Conservation (phyloP, 129 eudicot species). For the Flaveria sonorensis region DNA sequence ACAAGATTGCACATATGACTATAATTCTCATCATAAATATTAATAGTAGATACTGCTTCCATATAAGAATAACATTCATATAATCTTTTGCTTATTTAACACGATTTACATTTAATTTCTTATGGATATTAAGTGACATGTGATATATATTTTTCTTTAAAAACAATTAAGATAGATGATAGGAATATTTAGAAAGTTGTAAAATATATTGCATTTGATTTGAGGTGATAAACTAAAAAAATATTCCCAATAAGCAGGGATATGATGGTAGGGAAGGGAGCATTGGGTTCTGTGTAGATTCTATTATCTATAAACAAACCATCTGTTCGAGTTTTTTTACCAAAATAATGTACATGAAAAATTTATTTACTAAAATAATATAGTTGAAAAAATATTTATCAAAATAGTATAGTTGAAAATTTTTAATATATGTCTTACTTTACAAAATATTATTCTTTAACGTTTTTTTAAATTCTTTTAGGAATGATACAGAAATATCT, state of each 20-base stretch:
- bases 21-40: not conserved
- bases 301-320: slow-evolving; percentile 23
- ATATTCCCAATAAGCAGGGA: slow-evolving; percentile 28
- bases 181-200: not conserved
- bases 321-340: no score
- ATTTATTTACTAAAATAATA: no score
- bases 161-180: not conserved
- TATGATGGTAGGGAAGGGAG: slow-evolving; percentile 33
- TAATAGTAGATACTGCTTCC: not conserved
- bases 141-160: not conserved
- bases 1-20: no score
- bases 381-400: no score
- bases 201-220: slow-evolving; percentile 5
- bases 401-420: no score
- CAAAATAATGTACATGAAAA: no score
- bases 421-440: no score
- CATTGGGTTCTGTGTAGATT: slow-evolving; percentile 38
- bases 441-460: no score
- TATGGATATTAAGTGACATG: not conserved
- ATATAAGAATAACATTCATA: not conserved
- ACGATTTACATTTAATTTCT: not conserved
- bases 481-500: no score
- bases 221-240: slow-evolving; percentile 6
- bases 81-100: not conserved
- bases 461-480: no score